phyloP scores from a whole-genome alignment of 371 early-diverging fungal species.

The Enterospora canceri region DNA sequence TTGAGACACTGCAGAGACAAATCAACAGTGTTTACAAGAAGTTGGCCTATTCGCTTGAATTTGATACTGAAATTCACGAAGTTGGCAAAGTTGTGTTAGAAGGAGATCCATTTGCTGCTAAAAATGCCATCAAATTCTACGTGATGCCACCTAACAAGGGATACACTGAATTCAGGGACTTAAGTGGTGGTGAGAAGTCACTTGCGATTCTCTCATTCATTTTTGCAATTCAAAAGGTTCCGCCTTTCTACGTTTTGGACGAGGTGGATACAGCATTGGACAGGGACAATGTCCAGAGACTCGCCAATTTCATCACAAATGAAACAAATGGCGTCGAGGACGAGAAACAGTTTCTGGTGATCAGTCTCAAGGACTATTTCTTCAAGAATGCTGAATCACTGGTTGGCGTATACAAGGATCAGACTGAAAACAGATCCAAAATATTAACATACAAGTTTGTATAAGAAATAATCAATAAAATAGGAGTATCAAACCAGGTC shows the following conservation, averaged over 20 bases:
- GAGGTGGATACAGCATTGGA: conserved; percentile 98
- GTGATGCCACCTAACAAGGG: conserved; percentile 97
- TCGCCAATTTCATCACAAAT: conserved; percentile 71
- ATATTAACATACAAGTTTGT: conserved; percentile 21
- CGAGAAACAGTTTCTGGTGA: conserved; percentile 88
- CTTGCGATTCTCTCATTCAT: conserved; percentile 82
- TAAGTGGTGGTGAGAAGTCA: conserved; percentile 97
- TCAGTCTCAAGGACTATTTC: conserved; percentile 79
- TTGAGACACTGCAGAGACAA: conserved; percentile 68
- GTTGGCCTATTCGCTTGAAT: conserved; percentile 66
- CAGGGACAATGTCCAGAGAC: conserved; percentile 77
- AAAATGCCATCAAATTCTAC: conserved; percentile 78
- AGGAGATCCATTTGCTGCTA: not conserved
- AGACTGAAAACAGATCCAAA: conserved; percentile 14
- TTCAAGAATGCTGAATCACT: conserved; percentile 81
- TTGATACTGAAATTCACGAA: conserved; percentile 43
- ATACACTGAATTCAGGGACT: conserved; percentile 89
- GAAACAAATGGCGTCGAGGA: conserved; percentile 34
- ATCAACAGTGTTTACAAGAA: conserved; percentile 86
- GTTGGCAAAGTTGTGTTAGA: not conserved
- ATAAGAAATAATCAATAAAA: too few relatives aligned
- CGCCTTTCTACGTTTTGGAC: conserved; percentile 96
- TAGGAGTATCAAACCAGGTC: too few relatives aligned
- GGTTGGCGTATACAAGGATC: conserved; percentile 73
- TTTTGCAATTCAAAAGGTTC: conserved; percentile 77